Evolutionary conservation across 2,329 filamentous ascomycete genomes (phyloP).

Genomic region (Hyphodiscus sp.): DNA sequence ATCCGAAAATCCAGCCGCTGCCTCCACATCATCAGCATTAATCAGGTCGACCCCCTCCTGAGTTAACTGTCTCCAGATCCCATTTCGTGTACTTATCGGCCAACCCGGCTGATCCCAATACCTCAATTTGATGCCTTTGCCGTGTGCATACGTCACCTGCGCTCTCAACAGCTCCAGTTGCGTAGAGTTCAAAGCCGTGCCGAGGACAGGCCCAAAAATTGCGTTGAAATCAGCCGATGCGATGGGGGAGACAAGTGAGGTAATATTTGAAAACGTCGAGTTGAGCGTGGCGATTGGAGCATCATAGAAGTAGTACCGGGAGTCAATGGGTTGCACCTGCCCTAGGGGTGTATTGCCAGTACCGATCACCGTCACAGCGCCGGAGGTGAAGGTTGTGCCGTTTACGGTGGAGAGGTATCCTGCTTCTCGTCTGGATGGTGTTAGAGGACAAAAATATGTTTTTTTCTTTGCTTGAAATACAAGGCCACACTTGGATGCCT

Average conservation of each 20-base stretch:
- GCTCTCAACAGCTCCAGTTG: constrained; percentile 38
- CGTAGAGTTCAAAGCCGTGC: constrained; percentile 37
- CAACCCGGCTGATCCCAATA: constrained; percentile 56
- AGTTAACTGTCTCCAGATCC: constrained; percentile 47
- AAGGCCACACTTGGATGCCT: no score
- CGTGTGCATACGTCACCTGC: constrained; percentile 42
- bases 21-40: constrained; percentile 51
- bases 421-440: constrained; percentile 25
- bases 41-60: constrained; percentile 51
- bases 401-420: constrained; percentile 23
- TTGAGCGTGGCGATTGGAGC: constrained; percentile 28
- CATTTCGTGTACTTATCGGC: constrained; percentile 46
- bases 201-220: constrained; percentile 43
- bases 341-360: constrained; percentile 38
- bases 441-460: not conserved
- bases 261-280: constrained; percentile 24
- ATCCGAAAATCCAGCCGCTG: constrained; percentile 18
- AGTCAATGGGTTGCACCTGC: constrained; percentile 38
- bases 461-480: not conserved
- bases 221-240: constrained; percentile 51
- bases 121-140: constrained; percentile 42
- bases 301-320: constrained; percentile 55
- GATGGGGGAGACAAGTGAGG: constrained; percentile 26
- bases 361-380: constrained; percentile 26
- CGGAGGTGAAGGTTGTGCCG: constrained; percentile 16